Percentiles rank a stretch among this genome's conserved stretches.
Evolutionary conservation across 2,329 filamentous ascomycete genomes (phyloP).

Genomic region (Phoma sp.): DNA sequence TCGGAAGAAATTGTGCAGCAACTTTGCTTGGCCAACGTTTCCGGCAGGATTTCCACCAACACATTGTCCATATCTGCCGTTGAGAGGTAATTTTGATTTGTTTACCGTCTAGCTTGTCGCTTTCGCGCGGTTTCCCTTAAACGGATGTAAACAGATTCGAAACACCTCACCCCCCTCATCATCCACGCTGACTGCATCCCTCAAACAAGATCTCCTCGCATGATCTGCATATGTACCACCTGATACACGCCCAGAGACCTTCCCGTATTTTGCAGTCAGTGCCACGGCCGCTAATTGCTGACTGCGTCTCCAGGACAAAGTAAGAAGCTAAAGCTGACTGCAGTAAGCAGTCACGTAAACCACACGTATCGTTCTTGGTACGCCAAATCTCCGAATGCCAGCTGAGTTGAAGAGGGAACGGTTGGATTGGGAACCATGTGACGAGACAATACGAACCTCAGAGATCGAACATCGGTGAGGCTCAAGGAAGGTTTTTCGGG

Average conservation of each 20-base stretch:
- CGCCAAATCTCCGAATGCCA: background rate
- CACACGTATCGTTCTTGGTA: background rate
- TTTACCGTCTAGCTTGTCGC: background rate
- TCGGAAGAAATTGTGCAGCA: background rate
- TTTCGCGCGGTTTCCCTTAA: conserved; percentile 2
- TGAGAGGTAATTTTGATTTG: background rate
- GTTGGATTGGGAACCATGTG: background rate
- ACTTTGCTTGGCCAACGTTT: background rate
- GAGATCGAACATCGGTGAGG: background rate
- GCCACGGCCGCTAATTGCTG: conserved; percentile 42
- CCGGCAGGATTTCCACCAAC: conserved; percentile 1
- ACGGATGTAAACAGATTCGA: background rate
- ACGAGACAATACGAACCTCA: background rate
- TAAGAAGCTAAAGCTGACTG: conserved; percentile 31
- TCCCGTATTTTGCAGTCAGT: conserved; percentile 17
- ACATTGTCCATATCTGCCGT: background rate
- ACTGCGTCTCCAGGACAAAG: conserved; percentile 33
- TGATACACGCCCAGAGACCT: conserved; percentile 23
- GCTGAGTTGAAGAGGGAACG: conserved; percentile 2
- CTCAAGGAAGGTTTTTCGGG: conserved; percentile 64
- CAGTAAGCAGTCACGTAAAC: conserved; percentile 24
- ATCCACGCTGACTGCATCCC: conserved; percentile 19
- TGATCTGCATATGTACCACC: conserved; percentile 22
- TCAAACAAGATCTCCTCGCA: conserved; percentile 18
- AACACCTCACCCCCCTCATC: background rate